Conservation (phyloP, 2,329 filamentous ascomycete species). For the Botrytis aclada region DNA sequence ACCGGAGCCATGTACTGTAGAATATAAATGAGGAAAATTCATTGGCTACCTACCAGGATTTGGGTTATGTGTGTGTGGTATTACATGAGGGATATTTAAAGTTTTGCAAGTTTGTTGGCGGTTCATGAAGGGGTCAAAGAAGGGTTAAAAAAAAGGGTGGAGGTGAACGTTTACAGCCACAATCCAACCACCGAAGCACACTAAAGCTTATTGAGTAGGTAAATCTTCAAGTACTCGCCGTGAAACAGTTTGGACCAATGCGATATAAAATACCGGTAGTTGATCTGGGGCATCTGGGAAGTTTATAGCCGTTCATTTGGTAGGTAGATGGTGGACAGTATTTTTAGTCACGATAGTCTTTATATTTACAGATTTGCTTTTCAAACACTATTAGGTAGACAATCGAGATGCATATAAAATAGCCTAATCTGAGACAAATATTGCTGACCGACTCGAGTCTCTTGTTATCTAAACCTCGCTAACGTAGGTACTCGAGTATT, state of each 20-base stretch:
- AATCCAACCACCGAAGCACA: neutral
- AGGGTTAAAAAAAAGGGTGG: neutral
- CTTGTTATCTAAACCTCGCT: neutral
- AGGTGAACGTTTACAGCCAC: neutral
- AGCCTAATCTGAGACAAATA: neutral
- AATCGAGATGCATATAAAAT: neutral
- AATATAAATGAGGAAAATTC: neutral
- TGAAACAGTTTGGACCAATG: neutral
- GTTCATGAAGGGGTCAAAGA: neutral
- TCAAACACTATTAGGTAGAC: neutral
- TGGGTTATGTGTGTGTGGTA: neutral
- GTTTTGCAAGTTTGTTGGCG: neutral
- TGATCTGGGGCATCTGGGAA: neutral
- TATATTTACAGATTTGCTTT: neutral
- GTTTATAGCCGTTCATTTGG: neutral
- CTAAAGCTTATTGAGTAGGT: neutral
- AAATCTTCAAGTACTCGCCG: neutral
- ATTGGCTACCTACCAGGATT: neutral
- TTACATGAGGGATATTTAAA: constrained; percentile 9
- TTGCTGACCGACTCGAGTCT: neutral
- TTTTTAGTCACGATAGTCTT: neutral
- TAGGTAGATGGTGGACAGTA: neutral
- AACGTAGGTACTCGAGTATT: neutral
- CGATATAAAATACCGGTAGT: neutral
- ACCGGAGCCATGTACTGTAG: neutral